These are phyloP conservation scores for Collybia mongolica DNA, from an alignment of 768 basidiomycete species.

Conservation along the genomic window DNA sequence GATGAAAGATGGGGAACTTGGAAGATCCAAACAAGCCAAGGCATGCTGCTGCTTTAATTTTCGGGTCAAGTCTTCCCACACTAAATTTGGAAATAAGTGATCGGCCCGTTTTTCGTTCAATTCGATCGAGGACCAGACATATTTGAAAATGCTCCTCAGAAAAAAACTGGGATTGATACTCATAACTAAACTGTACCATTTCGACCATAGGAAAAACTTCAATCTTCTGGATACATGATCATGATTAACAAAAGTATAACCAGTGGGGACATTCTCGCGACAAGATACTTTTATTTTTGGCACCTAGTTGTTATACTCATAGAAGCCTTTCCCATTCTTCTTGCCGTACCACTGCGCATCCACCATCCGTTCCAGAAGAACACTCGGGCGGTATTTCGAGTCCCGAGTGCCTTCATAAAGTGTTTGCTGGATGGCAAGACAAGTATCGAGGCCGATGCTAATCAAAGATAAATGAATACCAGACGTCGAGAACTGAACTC, in stretches of 20 bases:
- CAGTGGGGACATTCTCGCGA: not conserved
- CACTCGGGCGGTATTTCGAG: conserved; percentile 91
- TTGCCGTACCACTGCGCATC: conserved; percentile 92
- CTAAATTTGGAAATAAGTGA: not conserved
- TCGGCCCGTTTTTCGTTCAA: too few species aligned
- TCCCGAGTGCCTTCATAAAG: conserved; percentile 88
- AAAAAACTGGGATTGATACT: too few species aligned
- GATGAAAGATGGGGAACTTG: not conserved
- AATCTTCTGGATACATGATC: too few species aligned
- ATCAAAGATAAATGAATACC: conserved; percentile 4
- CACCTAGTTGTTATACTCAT: conserved; percentile 62
- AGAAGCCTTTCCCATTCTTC: conserved; percentile 94
- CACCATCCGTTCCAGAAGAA: conserved; percentile 93
- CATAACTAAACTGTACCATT: too few species aligned
- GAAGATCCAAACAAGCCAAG: not conserved
- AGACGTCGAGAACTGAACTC: conserved; percentile 1
- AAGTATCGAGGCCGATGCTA: conserved; percentile 97
- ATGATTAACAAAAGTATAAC: too few species aligned
- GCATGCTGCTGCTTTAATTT: not conserved
- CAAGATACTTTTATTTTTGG: not conserved
- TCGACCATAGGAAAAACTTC: too few species aligned
- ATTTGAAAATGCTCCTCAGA: too few species aligned
- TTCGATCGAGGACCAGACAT: too few species aligned
- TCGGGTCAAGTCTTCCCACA: not conserved
- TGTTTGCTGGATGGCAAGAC: conserved; percentile 89